phyloP scores from a whole-genome alignment of 345 rosid genomes.

The Pugionium cornutum region DNA sequence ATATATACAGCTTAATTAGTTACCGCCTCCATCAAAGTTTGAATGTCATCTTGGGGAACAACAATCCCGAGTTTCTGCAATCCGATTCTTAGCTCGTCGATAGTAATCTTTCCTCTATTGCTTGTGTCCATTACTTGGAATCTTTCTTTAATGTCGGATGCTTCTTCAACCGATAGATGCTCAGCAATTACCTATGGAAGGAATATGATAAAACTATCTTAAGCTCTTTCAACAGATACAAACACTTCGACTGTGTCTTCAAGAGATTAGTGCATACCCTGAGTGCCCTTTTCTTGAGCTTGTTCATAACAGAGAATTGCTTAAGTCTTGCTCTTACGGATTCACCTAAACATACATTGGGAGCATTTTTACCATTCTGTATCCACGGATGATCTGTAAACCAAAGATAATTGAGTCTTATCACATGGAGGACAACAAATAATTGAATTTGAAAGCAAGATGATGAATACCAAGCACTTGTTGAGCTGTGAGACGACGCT shows the following conservation, averaged over 20 bases:
- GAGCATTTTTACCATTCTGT: conserved; percentile 77
- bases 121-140: conserved; percentile 73
- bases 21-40: conserved; percentile 91
- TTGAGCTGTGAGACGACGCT: background rate
- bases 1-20: background rate
- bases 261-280: conserved; percentile 49
- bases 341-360: conserved; percentile 85
- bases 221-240: background rate
- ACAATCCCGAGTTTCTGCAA: conserved; percentile 69
- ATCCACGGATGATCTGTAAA: conserved; percentile 88
- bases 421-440: background rate
- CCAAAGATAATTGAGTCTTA: conserved; percentile 4
- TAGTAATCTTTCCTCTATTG: conserved; percentile 72
- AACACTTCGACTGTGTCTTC: background rate
- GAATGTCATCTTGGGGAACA: conserved; percentile 71
- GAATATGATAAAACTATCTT: conserved; percentile 17
- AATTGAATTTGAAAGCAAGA: background rate
- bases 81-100: conserved; percentile 72
- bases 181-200: conserved; percentile 76
- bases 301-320: conserved; percentile 92
- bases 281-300: conserved; percentile 92
- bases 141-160: conserved; percentile 75
- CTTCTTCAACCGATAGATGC: conserved; percentile 87
- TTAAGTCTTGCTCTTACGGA: conserved; percentile 84
- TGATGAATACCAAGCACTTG: conserved; percentile 68